phyloP scores from a whole-genome alignment of 2,329 filamentous ascomycete species.

The Sclerotinia nivalis region DNA sequence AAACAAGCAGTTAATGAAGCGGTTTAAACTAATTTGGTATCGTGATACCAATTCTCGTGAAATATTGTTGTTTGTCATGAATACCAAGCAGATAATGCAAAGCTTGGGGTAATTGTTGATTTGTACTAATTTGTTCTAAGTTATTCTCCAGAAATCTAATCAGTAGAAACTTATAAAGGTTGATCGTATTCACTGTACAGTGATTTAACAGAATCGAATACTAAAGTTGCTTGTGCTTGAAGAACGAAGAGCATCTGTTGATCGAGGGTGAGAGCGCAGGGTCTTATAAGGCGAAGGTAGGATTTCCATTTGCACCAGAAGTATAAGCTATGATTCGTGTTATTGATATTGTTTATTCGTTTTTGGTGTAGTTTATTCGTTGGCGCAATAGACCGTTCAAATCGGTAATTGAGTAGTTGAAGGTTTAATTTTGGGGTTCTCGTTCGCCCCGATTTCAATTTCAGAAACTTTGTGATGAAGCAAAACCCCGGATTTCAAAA shows the following conservation, averaged over 20 bases:
- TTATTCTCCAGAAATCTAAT: neutral
- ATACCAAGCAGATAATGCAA: constrained; percentile 7
- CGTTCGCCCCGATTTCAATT: neutral
- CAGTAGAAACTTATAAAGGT: neutral
- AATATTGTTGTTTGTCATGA: constrained; percentile 11
- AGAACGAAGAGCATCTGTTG: neutral
- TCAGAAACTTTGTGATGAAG: constrained; percentile 10
- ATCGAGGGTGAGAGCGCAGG: neutral
- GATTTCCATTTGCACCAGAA: constrained; percentile 4
- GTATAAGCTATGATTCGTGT: neutral
- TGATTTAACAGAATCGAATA: neutral
- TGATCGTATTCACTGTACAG: neutral
- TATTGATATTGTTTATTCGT: neutral
- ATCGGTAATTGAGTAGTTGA: neutral
- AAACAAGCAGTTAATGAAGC: constrained; percentile 15
- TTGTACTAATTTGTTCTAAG: neutral
- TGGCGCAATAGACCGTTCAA: neutral
- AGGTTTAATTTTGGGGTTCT: neutral
- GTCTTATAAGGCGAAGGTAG: neutral
- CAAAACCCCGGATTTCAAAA: constrained; percentile 17
- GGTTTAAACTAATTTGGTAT: constrained; percentile 1
- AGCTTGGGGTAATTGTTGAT: neutral
- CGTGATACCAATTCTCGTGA: neutral
- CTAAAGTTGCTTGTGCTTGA: constrained; percentile 5
- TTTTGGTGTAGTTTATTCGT: neutral